These are phyloP conservation scores for Tulasnella sp. DNA, from an alignment of 768 basidiomycete species.

Conservation along the genomic window DNA sequence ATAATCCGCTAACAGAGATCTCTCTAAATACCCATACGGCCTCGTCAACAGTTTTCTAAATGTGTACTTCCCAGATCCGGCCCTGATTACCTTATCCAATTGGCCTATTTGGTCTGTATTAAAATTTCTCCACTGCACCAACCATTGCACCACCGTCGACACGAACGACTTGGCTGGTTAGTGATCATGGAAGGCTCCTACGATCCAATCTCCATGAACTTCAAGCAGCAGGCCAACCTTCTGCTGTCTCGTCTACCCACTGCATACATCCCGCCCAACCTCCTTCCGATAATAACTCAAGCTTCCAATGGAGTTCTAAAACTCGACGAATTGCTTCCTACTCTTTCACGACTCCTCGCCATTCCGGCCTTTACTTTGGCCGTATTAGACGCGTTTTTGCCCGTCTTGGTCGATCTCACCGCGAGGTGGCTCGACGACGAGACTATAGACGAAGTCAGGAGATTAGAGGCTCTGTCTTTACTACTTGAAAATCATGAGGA, in stretches of 20 bases:
- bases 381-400: constrained; percentile 60
- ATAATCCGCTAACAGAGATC: no score
- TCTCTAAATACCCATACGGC: no score
- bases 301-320: not conserved
- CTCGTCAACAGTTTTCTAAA: no score
- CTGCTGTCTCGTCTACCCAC: not conserved
- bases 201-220: not conserved
- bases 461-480: constrained; percentile 26
- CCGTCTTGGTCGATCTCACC: constrained; percentile 68
- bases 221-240: not conserved
- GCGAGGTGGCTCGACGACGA: constrained; percentile 64
- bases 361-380: constrained; percentile 50
- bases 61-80: no score
- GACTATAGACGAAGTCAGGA: constrained; percentile 33
- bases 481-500: constrained; percentile 26
- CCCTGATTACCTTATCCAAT: no score
- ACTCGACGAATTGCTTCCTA: constrained; percentile 35
- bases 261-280: not conserved
- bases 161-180: no score
- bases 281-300: not conserved
- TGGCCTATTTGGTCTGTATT: no score
- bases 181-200: not conserved
- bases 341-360: constrained; percentile 50
- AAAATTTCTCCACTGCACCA: no score
- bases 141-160: no score